Conservation (phyloP, 2,329 filamentous ascomycete species). For the Penicillium capsulatum region DNA sequence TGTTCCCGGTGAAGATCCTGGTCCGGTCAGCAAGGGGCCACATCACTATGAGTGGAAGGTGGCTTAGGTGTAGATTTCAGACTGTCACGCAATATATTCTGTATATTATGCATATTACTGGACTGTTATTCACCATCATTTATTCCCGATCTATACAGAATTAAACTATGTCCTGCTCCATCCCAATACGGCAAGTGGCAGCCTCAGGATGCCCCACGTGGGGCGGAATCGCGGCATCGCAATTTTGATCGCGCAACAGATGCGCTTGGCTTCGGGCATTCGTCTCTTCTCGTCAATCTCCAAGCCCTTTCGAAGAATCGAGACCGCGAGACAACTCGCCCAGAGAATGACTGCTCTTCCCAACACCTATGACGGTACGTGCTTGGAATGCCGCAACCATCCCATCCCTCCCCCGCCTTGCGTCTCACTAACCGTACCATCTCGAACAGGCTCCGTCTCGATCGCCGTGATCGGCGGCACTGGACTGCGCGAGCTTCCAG, state of each 20-base stretch:
- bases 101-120: too few species aligned
- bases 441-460: slow-evolving; percentile 54
- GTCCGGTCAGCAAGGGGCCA: slow-evolving; percentile 53
- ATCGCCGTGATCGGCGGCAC: slow-evolving; percentile 94
- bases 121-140: too few species aligned
- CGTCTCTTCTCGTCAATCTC: slow-evolving; percentile 23
- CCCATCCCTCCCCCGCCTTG: slow-evolving; percentile 12
- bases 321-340: slow-evolving; percentile 33
- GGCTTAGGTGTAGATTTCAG: slow-evolving; percentile 3
- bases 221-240: slow-evolving; percentile 14
- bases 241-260: slow-evolving; percentile 21
- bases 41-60: slow-evolving; percentile 60
- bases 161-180: slow-evolving; percentile 5
- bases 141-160: not conserved
- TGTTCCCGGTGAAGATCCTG: slow-evolving; percentile 51
- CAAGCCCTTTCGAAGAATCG: slow-evolving; percentile 29
- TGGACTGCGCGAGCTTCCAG: slow-evolving; percentile 79
- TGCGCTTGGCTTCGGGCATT: slow-evolving; percentile 15
- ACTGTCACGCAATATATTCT: too few species aligned
- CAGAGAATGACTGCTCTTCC: slow-evolving; percentile 53
- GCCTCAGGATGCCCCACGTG: slow-evolving; percentile 26
- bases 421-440: slow-evolving; percentile 13
- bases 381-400: not conserved
- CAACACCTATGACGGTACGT: slow-evolving; percentile 56
- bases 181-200: slow-evolving; percentile 7